Percentiles rank a stretch among this genome's conserved stretches.
These are phyloP conservation scores for Glycine soja DNA, from an alignment of 306 rosid species.

Conservation along the genomic window DNA sequence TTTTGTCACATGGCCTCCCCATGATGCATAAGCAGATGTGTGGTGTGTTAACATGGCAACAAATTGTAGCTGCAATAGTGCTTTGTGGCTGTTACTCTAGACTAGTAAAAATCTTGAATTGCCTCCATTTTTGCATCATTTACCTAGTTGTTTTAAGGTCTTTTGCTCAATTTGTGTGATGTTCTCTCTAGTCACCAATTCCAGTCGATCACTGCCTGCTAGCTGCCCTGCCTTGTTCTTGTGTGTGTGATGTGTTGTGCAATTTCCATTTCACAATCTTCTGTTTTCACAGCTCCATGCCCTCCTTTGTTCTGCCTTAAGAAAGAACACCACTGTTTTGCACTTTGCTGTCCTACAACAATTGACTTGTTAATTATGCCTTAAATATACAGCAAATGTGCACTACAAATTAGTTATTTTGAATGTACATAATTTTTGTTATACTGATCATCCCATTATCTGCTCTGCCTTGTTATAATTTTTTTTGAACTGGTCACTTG, in stretches of 20 bases:
- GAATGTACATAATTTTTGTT: neutral
- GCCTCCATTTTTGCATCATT: neutral
- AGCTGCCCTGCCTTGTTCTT: neutral
- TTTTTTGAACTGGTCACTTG: neutral
- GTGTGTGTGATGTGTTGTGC: neutral
- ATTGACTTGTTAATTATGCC: neutral
- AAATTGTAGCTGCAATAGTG: constrained; percentile 1
- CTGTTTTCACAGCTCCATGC: neutral
- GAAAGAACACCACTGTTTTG: neutral
- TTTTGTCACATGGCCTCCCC: neutral
- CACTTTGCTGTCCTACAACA: neutral
- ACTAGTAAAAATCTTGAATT: neutral
- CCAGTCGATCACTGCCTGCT: neutral
- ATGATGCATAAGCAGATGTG: neutral
- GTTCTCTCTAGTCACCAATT: neutral
- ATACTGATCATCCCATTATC: neutral
- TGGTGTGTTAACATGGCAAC: constrained; percentile 3
- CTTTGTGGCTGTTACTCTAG: neutral
- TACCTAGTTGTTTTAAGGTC: neutral
- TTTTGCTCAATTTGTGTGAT: neutral
- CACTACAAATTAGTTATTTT: neutral
- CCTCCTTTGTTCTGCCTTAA: neutral
- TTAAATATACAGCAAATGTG: neutral
- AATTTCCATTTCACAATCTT: neutral
- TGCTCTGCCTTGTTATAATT: too few species aligned